Base-by-base conservation (phyloP, 1,139 yeast genomes). In the Saccharomyces hybrid region DNA sequence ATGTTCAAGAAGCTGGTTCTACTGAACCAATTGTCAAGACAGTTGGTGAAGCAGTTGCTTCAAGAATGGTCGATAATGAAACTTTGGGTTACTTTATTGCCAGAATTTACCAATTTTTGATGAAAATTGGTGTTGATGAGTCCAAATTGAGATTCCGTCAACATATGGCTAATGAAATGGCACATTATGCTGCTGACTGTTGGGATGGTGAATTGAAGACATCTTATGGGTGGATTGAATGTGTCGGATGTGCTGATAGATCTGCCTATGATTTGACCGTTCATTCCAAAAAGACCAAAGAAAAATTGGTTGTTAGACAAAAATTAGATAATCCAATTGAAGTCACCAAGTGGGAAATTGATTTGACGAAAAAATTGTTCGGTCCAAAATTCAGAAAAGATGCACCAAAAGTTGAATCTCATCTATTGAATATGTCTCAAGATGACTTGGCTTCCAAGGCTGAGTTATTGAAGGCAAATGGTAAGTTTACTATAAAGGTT, bases 161-260 rank as follows among this genome's bases (percentile, higher is more conserved):
- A 78, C 99, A 95, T 76, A 86, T 95, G 95, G 79, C 84, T 64
- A 95, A 93, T 72, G 99, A 95, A 78, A 95, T 95, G 99, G 99
- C 99, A 27, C 99, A 95, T 73, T 95, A 95, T 72, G 99, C 99
- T 57, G 85, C 96, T 63, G 99, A 95, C 76, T 95, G 99, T 79
- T 95, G 99, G 99, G 99, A 95, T 77, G 97, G 97, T 61, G 99
- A 95, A 78, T 80, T 95, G 66, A 85, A 88, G 67, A 86, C 97
- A 47, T 88, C 97, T 42, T 95, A 88, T 70, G 98, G 99, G 64
- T 95, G 99, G 99, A 87, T 95, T 66, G 99, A 95, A 77, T 93
- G 99, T 83, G 98, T 93, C 69, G 99, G 99, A 64, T 93, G 99
- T 78, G 99, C 99, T 60, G 99, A 95, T 75, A 85, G 99, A 78